Conservation (phyloP, 2,329 filamentous ascomycete genomes). For the Drechslerella dactyloides region DNA sequence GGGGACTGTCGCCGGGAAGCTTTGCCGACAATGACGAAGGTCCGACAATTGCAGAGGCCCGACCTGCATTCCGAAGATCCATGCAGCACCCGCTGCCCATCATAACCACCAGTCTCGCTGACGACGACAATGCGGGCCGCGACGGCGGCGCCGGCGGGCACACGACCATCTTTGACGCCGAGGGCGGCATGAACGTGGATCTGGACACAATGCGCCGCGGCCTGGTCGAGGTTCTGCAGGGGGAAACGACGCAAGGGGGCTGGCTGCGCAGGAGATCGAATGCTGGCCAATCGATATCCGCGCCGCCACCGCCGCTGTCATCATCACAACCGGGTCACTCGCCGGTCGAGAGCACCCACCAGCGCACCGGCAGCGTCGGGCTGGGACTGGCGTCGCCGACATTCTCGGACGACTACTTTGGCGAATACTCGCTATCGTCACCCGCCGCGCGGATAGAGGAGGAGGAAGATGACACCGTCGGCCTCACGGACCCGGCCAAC, state of each 20-base stretch:
- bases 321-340: constrained; percentile 9
- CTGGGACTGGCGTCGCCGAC: constrained; percentile 35
- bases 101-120: constrained; percentile 40
- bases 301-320: constrained; percentile 14
- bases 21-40: constrained; percentile 37
- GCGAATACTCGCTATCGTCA: constrained; percentile 30
- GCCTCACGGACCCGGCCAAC: constrained; percentile 53
- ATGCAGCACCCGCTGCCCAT: constrained; percentile 37
- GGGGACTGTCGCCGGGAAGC: constrained; percentile 13
- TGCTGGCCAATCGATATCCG: constrained; percentile 47
- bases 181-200: constrained; percentile 50
- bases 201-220: constrained; percentile 50
- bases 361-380: constrained; percentile 16
- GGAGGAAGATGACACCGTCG: constrained; percentile 51
- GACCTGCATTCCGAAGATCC: constrained; percentile 38
- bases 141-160: constrained; percentile 5
- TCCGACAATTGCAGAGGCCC: constrained; percentile 35
- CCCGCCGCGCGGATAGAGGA: constrained; percentile 38
- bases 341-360: constrained; percentile 22
- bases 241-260: constrained; percentile 31
- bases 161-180: constrained; percentile 42
- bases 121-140: constrained; percentile 23
- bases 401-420: constrained; percentile 49
- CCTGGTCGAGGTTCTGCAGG: constrained; percentile 36
- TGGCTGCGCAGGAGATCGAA: constrained; percentile 46